Evolutionary conservation across 768 basidiomycete species (phyloP).

Genomic region (Mycena filopes): DNA sequence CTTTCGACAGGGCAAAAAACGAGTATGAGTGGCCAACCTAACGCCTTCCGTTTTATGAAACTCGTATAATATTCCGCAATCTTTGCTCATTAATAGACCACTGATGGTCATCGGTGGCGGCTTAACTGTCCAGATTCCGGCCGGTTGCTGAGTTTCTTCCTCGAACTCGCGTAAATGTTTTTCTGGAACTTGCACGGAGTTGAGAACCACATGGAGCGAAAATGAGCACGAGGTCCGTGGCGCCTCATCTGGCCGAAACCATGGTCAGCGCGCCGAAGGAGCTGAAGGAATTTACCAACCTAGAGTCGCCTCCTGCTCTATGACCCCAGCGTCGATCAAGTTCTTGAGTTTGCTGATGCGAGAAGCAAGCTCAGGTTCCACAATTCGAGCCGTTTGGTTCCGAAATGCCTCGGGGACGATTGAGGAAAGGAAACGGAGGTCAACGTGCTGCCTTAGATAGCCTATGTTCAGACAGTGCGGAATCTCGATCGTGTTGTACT

Average conservation of each 20-base stretch:
- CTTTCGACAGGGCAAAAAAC: not conserved
- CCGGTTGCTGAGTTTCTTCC: conserved; percentile 77
- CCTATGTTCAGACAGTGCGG: not conserved
- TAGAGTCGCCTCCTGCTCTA: conserved; percentile 62
- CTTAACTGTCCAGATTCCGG: conserved; percentile 70
- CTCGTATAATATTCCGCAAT: conserved; percentile 82
- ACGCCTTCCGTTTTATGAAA: conserved; percentile 75
- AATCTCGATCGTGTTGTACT: conserved; percentile 30
- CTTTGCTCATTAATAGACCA: conserved; percentile 78
- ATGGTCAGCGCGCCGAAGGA: not conserved
- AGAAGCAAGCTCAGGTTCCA: conserved; percentile 68
- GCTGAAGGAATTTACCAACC: conserved; percentile 34
- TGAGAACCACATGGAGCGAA: conserved; percentile 71
- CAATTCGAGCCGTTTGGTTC: conserved; percentile 68
- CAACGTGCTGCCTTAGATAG: conserved; percentile 60
- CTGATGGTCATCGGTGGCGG: conserved; percentile 68
- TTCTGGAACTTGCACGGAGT: conserved; percentile 62
- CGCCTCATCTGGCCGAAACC: conserved; percentile 51
- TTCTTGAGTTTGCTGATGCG: conserved; percentile 68
- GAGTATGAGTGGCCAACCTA: conserved; percentile 53
- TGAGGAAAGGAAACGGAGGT: conserved; percentile 73
- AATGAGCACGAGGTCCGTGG: conserved; percentile 72
- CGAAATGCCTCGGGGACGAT: conserved; percentile 66
- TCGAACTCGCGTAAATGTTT: conserved; percentile 75
- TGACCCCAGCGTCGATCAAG: conserved; percentile 72